Evolutionary conservation across 1,284 basidiomycete species (phyloP).

Genomic region (Ceratobasidium sp.): DNA sequence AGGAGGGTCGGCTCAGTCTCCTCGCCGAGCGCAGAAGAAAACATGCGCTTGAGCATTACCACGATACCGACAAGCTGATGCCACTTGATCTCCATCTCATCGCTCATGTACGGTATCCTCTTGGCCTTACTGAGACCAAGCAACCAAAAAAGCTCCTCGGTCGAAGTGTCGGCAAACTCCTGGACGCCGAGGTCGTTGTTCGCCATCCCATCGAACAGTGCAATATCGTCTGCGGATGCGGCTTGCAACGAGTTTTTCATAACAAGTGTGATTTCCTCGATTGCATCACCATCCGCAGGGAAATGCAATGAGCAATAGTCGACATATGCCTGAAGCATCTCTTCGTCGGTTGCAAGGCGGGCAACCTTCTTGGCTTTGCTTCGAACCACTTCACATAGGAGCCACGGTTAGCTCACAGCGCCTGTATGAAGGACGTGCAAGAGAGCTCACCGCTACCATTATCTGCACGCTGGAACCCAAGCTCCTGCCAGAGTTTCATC

Average conservation of each 20-base stretch:
- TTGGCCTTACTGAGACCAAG: neutral
- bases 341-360: neutral
- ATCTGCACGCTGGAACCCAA: neutral
- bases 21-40: neutral
- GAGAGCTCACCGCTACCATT: neutral
- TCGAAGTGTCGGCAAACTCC: neutral
- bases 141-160: neutral
- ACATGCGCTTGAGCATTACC: neutral
- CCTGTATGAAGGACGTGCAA: neutral
- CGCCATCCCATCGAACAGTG: neutral
- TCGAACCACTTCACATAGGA: neutral
- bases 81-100: neutral
- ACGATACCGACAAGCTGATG: conserved; percentile 15
- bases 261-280: neutral
- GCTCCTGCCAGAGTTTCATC: neutral
- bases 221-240: neutral
- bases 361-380: neutral
- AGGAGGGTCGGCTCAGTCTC: neutral
- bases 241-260: neutral
- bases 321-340: conserved; percentile 1
- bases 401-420: neutral
- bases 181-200: conserved; percentile 5
- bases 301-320: conserved; percentile 8
- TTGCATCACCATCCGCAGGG: neutral
- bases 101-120: neutral